These are phyloP conservation scores for Annulohypoxylon bovei DNA, from an alignment of 495 filamentous ascomycete genomes.

Conservation along the genomic window DNA sequence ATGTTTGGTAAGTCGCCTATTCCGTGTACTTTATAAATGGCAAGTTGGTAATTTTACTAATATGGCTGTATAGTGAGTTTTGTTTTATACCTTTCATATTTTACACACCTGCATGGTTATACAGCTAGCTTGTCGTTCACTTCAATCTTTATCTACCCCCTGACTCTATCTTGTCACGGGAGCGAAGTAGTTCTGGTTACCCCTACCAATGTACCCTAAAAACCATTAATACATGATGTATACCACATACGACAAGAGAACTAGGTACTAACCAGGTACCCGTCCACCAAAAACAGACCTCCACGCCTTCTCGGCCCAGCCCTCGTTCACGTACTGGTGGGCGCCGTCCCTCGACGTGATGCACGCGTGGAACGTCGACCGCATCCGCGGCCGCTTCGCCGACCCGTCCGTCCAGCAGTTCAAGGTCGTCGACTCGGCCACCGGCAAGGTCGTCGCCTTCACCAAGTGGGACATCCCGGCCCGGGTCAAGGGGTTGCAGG, in stretches of 20 bases:
- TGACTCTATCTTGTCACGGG: neutral
- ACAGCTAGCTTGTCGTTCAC: neutral
- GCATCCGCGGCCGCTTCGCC: conserved; percentile 34
- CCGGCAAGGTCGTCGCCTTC: conserved; percentile 35
- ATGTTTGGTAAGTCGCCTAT: conserved; percentile 36
- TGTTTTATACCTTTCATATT: neutral
- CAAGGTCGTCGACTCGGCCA: conserved; percentile 39
- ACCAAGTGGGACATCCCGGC: conserved; percentile 41
- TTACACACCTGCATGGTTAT: too few species aligned
- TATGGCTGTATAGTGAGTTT: conserved; percentile 31
- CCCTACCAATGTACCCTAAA: too few species aligned
- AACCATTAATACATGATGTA: too few species aligned
- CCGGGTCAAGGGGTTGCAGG: conserved; percentile 18
- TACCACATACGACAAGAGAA: too few species aligned
- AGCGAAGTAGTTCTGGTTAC: neutral
- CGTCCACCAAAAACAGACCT: conserved; percentile 25
- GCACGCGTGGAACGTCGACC: conserved; percentile 32
- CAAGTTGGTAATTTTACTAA: conserved; percentile 1
- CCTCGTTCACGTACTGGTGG: conserved; percentile 44
- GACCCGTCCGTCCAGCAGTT: conserved; percentile 36
- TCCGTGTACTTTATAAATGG: neutral
- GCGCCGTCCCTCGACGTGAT: conserved; percentile 23
- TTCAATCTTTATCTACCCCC: too few species aligned
- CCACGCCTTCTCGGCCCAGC: conserved; percentile 34
- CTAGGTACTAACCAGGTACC: conserved; percentile 8